A percentile compares a stretch with the other conserved stretches of the same genome.
Conservation (phyloP, 2,329 filamentous ascomycete species). For the Pseudodiploospora longispora region DNA sequence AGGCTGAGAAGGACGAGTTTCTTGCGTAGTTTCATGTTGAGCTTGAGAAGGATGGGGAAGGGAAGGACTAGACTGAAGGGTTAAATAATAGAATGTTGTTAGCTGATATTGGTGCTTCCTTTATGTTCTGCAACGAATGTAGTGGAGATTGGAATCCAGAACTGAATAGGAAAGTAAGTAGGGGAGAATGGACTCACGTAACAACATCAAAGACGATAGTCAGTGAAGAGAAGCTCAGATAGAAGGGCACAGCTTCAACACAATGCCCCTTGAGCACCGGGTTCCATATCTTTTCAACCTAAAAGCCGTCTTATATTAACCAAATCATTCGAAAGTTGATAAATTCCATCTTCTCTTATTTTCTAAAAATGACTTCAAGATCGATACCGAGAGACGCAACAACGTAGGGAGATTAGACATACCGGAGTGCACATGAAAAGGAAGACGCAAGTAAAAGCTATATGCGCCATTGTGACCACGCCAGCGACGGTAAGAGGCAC, state of each 20-base stretch:
- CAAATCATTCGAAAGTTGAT: not conserved
- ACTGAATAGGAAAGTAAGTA: not conserved
- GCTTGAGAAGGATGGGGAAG: conserved; percentile 29
- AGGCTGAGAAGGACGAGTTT: conserved; percentile 34
- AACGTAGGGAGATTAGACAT: not conserved
- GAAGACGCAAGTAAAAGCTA: conserved; percentile 28
- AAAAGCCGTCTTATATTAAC: conserved; percentile 2
- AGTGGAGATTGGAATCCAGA: too few species aligned
- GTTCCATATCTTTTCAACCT: conserved; percentile 33
- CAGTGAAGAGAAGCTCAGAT: conserved; percentile 32
- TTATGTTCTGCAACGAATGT: too few species aligned
- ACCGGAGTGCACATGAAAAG: conserved; percentile 29
- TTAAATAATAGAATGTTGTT: not conserved
- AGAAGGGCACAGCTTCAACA: conserved; percentile 31
- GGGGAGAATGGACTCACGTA: conserved; percentile 22
- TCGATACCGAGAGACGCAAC: not conserved
- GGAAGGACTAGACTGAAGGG: conserved; percentile 29
- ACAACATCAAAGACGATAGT: conserved; percentile 34
- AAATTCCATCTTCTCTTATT: too few species aligned
- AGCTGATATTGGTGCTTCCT: too few species aligned
- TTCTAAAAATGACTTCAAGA: not conserved
- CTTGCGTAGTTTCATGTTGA: conserved; percentile 29
- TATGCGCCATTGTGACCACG: conserved; percentile 28
- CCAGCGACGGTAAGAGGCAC: conserved; percentile 26
- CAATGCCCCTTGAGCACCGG: conserved; percentile 28